Evolutionary conservation across 1,284 basidiomycete genomes (phyloP).

Genomic region (Irpex rosettiformis): DNA sequence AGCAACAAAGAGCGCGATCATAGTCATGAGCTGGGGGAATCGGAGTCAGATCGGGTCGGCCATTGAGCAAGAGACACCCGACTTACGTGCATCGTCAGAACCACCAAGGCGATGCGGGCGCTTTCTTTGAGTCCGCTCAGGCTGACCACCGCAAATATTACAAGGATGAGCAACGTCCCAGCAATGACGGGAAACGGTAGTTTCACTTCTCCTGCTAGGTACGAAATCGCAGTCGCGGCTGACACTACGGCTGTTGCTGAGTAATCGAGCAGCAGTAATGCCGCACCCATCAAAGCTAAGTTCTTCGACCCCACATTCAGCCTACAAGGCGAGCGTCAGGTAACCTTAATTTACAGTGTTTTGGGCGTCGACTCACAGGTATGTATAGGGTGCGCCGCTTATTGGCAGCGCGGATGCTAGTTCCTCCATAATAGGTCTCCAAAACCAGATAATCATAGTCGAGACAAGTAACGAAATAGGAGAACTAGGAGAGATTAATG

Average conservation of each 20-base stretch:
- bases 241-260: conserved; percentile 65
- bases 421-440: conserved; percentile 71
- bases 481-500: conserved; percentile 38
- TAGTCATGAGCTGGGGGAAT: conserved; percentile 42
- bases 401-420: conserved; percentile 62
- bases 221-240: conserved; percentile 63
- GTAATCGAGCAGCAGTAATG: conserved; percentile 62
- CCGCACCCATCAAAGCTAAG: conserved; percentile 56
- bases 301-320: conserved; percentile 60
- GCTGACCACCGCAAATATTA: conserved; percentile 50
- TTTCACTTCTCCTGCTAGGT: conserved; percentile 58
- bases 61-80: not conserved
- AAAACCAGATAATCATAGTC: conserved; percentile 56
- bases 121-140: conserved; percentile 62
- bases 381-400: conserved; percentile 67
- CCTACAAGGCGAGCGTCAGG: too few relatives aligned
- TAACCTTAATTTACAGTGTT: too few relatives aligned
- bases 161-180: conserved; percentile 46
- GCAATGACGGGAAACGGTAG: conserved; percentile 52
- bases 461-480: conserved; percentile 64
- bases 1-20: conserved; percentile 49
- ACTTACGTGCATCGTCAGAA: conserved; percentile 58
- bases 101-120: conserved; percentile 49
- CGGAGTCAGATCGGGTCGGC: conserved; percentile 1
- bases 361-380: conserved; percentile 52